These are phyloP conservation scores for Gilbertella persicaria DNA, from an alignment of 371 early-diverging fungal species.

Conservation along the genomic window DNA sequence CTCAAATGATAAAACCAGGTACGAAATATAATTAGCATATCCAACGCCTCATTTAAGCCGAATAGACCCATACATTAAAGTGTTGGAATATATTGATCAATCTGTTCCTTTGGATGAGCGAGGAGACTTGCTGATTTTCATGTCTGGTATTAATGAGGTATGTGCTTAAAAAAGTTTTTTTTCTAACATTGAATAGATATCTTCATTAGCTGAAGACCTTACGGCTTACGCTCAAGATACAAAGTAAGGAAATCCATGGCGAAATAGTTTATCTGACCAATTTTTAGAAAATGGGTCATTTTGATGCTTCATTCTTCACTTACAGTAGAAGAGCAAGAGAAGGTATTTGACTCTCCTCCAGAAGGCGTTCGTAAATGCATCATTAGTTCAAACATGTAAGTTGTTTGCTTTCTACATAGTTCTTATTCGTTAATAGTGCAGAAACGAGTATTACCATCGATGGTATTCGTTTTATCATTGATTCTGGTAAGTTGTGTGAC, in stretches of 20 bases:
- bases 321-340: slow-evolving; percentile 55
- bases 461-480: slow-evolving; percentile 95
- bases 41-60: not conserved
- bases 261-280: not conserved
- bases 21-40: not conserved
- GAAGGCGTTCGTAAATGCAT: slow-evolving; percentile 60
- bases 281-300: slow-evolving; percentile 60
- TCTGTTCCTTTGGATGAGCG: slow-evolving; percentile 58
- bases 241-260: slow-evolving; percentile 18
- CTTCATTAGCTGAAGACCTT: slow-evolving; percentile 49
- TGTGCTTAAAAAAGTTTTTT: not conserved
- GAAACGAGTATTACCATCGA: slow-evolving; percentile 99
- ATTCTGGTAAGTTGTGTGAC: slow-evolving; percentile 73
- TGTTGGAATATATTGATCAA: slow-evolving; percentile 67
- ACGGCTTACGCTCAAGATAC: slow-evolving; percentile 36
- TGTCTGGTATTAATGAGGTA: slow-evolving; percentile 71
- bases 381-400: slow-evolving; percentile 66
- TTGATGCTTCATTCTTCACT: slow-evolving; percentile 55
- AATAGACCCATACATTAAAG: slow-evolving; percentile 59
- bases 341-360: slow-evolving; percentile 52
- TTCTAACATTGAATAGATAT: slow-evolving; percentile 32
- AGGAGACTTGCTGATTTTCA: slow-evolving; percentile 70
- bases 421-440: slow-evolving; percentile 47
- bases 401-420: not conserved
- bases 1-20: slow-evolving; percentile 49